Conservation (phyloP, 225 moss, liverwort and hornwort genomes). For the Pseudoscleropodium purum region DNA sequence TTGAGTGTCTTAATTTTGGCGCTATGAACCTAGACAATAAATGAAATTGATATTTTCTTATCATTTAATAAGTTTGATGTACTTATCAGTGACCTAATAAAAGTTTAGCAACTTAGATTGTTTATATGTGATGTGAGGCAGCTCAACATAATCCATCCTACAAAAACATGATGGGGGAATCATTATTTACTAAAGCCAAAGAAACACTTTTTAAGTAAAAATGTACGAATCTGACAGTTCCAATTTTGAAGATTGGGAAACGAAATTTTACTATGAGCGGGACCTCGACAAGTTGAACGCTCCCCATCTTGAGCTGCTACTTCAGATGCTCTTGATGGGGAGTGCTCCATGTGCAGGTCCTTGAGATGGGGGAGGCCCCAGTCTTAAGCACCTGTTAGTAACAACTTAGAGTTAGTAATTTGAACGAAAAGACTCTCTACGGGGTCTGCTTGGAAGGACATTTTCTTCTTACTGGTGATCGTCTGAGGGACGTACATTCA, state of each 20-base stretch:
- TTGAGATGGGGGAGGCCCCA: neutral
- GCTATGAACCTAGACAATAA: neutral
- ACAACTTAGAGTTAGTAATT: neutral
- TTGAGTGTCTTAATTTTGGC: neutral
- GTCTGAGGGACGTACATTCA: neutral
- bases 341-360: neutral
- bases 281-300: neutral
- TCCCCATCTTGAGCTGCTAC: neutral
- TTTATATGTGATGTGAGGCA: neutral
- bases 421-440: neutral
- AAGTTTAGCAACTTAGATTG: neutral
- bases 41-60: neutral
- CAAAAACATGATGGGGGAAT: constrained; percentile 4
- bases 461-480: neutral
- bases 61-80: neutral
- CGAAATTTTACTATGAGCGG: neutral
- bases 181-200: constrained; percentile 5
- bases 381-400: neutral
- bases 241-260: neutral
- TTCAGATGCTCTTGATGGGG: neutral
- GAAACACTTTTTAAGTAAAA: neutral
- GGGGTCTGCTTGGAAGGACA: neutral
- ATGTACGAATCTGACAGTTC: neutral
- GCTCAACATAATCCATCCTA: constrained; percentile 35
- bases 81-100: neutral